Percentiles rank a stretch among this genome's conserved stretches.
phyloP scores from a whole-genome alignment of 495 filamentous ascomycete species.

The Copromyces sp. region DNA sequence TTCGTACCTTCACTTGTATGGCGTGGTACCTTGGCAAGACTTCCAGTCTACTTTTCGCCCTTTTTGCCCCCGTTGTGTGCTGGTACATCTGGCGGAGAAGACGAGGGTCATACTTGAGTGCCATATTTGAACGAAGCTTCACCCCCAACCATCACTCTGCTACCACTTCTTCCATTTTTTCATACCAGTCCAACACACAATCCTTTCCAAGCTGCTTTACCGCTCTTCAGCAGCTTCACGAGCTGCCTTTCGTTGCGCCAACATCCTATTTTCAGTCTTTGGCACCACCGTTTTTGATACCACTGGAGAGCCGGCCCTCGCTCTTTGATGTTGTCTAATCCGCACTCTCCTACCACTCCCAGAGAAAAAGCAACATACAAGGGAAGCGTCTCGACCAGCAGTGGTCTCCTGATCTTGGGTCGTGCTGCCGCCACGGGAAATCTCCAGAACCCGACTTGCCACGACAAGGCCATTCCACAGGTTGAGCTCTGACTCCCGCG shows the following conservation, averaged over 20 bases:
- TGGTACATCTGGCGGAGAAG: not conserved
- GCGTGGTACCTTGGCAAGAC: not conserved
- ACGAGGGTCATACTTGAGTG: not conserved
- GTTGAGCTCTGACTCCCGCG: not conserved
- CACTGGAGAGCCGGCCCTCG: too few relatives aligned
- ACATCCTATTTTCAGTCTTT: not conserved
- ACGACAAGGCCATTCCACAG: conserved; percentile 13
- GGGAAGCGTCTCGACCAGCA: conserved; percentile 16
- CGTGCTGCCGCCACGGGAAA: conserved; percentile 16
- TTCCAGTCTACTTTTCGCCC: not conserved
- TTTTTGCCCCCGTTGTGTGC: not conserved
- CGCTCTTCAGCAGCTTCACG: not conserved
- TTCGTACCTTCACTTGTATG: not conserved
- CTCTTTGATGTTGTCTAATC: too few relatives aligned
- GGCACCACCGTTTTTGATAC: not conserved
- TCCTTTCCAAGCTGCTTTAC: not conserved
- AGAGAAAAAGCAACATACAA: conserved; percentile 13
- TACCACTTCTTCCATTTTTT: not conserved
- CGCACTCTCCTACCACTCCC: not conserved
- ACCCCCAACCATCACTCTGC: not conserved
- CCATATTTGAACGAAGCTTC: not conserved
- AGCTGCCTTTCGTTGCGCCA: not conserved
- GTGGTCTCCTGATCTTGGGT: conserved; percentile 17
- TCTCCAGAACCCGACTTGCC: conserved; percentile 17
- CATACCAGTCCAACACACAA: not conserved